These are phyloP conservation scores for Cytospora paraplurivora DNA, from an alignment of 2,329 filamentous ascomycete species.

Conservation along the genomic window DNA sequence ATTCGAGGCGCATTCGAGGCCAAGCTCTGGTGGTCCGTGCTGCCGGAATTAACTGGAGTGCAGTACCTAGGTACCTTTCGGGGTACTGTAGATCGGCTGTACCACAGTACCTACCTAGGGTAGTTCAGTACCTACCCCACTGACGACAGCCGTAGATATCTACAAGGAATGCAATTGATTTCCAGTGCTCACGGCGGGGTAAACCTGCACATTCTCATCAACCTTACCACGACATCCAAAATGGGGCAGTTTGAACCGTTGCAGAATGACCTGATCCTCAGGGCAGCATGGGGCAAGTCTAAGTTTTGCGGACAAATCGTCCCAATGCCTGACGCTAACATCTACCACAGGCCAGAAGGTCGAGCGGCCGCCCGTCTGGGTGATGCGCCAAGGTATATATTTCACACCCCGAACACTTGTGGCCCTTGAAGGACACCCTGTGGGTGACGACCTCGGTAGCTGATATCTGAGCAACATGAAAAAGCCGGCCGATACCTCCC, in stretches of 20 bases:
- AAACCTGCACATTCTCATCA: background rate
- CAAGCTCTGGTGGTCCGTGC: background rate
- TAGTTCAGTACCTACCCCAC: background rate
- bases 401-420: constrained; percentile 24
- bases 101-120: background rate
- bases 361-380: constrained; percentile 94
- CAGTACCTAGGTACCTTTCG: background rate
- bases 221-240: constrained; percentile 9
- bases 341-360: constrained; percentile 73
- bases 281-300: constrained; percentile 79
- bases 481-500: constrained; percentile 93
- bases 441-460: constrained; percentile 20
- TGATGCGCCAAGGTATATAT: constrained; percentile 90
- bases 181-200: background rate
- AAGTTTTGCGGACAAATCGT: background rate
- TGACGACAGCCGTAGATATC: background rate
- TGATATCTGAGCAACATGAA: constrained; percentile 18
- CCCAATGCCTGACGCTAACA: constrained; percentile 14
- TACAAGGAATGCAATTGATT: background rate
- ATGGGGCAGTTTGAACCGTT: constrained; percentile 68
- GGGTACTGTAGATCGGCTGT: too few species aligned
- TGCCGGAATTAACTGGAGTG: background rate
- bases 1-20: background rate
- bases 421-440: constrained; percentile 13
- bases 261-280: constrained; percentile 89